These are phyloP conservation scores for Elongisporangium anandrum DNA, from an alignment of 352 stramenopile genomes.

Conservation along the genomic window DNA sequence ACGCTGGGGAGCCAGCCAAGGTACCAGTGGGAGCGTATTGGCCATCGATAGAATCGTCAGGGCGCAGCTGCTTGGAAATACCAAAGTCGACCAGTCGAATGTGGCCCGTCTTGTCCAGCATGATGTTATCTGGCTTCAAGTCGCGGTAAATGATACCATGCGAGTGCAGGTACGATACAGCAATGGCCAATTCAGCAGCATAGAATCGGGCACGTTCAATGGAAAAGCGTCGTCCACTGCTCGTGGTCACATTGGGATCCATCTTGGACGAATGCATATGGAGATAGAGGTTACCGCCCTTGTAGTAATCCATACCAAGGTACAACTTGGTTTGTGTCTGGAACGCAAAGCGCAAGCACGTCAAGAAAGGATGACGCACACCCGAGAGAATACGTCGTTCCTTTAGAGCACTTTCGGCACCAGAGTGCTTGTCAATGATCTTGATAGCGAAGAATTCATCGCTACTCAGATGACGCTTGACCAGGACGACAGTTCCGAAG, in stretches of 20 bases:
- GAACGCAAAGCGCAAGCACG: constrained; percentile 81
- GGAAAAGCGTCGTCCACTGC: constrained; percentile 59
- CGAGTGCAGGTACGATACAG: constrained; percentile 82
- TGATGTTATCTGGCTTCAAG: constrained; percentile 87
- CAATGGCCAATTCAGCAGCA: constrained; percentile 81
- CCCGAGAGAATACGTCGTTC: constrained; percentile 73
- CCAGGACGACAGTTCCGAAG: constrained; percentile 78
- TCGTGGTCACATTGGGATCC: constrained; percentile 72
- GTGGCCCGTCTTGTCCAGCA: constrained; percentile 85
- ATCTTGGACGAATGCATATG: constrained; percentile 87
- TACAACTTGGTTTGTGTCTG: constrained; percentile 83
- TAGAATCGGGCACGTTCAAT: constrained; percentile 82
- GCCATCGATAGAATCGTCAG: constrained; percentile 16
- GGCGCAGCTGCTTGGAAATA: constrained; percentile 81
- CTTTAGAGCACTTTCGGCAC: constrained; percentile 68
- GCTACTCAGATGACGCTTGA: constrained; percentile 67
- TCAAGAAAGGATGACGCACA: constrained; percentile 77
- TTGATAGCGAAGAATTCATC: constrained; percentile 87
- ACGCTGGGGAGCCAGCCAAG: constrained; percentile 75
- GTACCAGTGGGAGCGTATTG: constrained; percentile 67
- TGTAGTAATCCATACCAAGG: constrained; percentile 82
- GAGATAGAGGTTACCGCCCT: constrained; percentile 80
- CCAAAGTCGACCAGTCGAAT: constrained; percentile 89
- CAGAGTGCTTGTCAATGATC: constrained; percentile 84
- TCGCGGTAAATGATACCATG: constrained; percentile 87